Percentiles rank a stretch among this genome's conserved stretches.
These are phyloP conservation scores for Ceratobasidium sp. DNA, from an alignment of 1,284 basidiomycete species.

Conservation along the genomic window DNA sequence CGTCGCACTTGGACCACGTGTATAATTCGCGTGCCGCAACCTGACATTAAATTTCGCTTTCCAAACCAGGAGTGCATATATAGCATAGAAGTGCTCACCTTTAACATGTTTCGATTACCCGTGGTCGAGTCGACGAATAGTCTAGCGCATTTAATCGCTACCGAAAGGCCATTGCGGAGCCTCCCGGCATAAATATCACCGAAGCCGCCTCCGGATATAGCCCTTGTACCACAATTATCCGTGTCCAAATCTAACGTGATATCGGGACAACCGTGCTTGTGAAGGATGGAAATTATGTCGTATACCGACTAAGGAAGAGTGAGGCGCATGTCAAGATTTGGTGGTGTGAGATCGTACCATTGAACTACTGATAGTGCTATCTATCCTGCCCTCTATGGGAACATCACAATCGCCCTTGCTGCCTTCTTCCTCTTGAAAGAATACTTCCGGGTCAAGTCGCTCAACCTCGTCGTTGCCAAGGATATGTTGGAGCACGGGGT, in stretches of 20 bases:
- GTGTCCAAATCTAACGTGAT: neutral
- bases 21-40: slow-evolving; percentile 4
- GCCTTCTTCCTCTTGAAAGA: no score
- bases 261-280: neutral
- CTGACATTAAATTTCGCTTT: no score
- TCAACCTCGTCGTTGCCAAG: no score
- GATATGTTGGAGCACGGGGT: no score
- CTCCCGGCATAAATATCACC: neutral
- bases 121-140: neutral
- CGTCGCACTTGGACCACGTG: slow-evolving; percentile 5
- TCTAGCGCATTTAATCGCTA: neutral
- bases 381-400: no score
- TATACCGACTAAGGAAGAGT: neutral
- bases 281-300: neutral
- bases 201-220: neutral
- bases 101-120: neutral
- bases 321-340: no score
- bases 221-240: neutral
- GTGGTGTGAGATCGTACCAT: no score
- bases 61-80: no score
- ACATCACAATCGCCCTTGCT: no score
- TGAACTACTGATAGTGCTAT: no score
- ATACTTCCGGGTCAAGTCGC: no score
- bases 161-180: neutral
- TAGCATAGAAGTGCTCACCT: no score